A percentile compares a stretch with the other conserved stretches of the same genome.
Conservation (phyloP, 345 rosid species). For the Aegle marmelos region DNA sequence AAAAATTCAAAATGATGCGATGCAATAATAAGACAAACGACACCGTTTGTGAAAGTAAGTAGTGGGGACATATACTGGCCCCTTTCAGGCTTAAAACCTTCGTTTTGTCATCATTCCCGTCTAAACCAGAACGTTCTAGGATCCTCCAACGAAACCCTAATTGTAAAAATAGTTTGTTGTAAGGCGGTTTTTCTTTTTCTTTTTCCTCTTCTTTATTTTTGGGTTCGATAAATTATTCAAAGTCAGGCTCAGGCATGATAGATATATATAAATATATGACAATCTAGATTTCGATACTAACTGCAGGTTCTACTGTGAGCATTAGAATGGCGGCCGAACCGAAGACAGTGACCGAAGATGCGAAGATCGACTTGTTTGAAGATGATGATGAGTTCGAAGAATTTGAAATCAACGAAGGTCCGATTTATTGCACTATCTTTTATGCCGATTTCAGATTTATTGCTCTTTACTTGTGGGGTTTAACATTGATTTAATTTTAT, state of each 20-base stretch:
- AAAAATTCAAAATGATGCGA: too few species aligned
- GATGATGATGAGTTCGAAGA: constrained; percentile 98
- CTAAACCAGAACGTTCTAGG: background rate
- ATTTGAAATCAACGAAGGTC: constrained; percentile 66
- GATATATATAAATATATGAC: background rate
- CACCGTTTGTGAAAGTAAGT: background rate
- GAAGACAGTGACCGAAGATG: constrained; percentile 52
- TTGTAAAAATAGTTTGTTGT: background rate
- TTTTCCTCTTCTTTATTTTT: too few species aligned
- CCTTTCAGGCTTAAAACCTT: too few species aligned
- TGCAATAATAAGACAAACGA: background rate
- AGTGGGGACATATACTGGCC: fast-evolving
- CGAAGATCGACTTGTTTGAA: constrained; percentile 87
- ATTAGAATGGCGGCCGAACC: constrained; percentile 55
- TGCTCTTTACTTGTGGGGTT: background rate
- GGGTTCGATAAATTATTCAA: background rate
- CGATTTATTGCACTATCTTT: background rate
- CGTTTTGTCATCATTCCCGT: background rate
- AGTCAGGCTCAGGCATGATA: background rate
- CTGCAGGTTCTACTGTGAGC: constrained; percentile 6
- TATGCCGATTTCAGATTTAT: background rate
- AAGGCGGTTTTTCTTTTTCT: background rate
- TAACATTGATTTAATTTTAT: background rate
- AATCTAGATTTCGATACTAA: background rate
- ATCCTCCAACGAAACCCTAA: background rate